Evolutionary conservation across 345 rosid species (phyloP).

Genomic region (Isatis tinctoria): DNA sequence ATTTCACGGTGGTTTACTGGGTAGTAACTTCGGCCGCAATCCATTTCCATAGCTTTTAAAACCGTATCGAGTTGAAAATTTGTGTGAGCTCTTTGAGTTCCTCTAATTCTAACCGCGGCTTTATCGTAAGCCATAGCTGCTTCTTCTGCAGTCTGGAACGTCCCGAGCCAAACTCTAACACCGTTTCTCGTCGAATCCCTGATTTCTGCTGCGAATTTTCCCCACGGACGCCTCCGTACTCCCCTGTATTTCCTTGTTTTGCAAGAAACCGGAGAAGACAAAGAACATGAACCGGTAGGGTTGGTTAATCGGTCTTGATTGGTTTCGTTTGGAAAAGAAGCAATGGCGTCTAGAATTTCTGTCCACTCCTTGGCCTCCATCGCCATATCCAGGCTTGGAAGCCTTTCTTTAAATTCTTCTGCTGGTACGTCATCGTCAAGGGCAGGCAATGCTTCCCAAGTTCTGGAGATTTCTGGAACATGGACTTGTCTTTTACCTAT

Average conservation of each 20-base stretch:
- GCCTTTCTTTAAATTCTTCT: slow-evolving; percentile 29
- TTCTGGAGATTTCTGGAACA: slow-evolving; percentile 7
- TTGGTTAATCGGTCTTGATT: background rate
- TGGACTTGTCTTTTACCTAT: background rate
- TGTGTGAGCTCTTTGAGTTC: slow-evolving; percentile 51
- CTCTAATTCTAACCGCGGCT: slow-evolving; percentile 83
- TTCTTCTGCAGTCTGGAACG: slow-evolving; percentile 78
- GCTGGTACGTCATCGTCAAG: slow-evolving; percentile 30
- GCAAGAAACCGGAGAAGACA: slow-evolving; percentile 14
- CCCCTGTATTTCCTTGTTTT: slow-evolving; percentile 59
- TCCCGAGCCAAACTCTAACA: slow-evolving; percentile 84
- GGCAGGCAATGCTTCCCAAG: slow-evolving; percentile 52
- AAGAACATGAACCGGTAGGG: background rate
- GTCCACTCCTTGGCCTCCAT: slow-evolving; percentile 71
- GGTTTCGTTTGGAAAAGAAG: slow-evolving; percentile 22
- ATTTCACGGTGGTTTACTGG: background rate
- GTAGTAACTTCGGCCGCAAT: slow-evolving; percentile 3
- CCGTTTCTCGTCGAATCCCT: slow-evolving; percentile 72
- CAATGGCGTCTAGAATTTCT: slow-evolving; percentile 35
- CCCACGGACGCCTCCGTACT: slow-evolving; percentile 85
- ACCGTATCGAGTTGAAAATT: slow-evolving; percentile 64
- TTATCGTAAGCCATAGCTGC: slow-evolving; percentile 92
- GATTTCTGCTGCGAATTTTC: slow-evolving; percentile 85
- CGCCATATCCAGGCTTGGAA: slow-evolving; percentile 54
- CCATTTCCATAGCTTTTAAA: slow-evolving; percentile 39